Base-by-base conservation (phyloP, 495 filamentous ascomycete species). In the Aspergillus panamensis region DNA sequence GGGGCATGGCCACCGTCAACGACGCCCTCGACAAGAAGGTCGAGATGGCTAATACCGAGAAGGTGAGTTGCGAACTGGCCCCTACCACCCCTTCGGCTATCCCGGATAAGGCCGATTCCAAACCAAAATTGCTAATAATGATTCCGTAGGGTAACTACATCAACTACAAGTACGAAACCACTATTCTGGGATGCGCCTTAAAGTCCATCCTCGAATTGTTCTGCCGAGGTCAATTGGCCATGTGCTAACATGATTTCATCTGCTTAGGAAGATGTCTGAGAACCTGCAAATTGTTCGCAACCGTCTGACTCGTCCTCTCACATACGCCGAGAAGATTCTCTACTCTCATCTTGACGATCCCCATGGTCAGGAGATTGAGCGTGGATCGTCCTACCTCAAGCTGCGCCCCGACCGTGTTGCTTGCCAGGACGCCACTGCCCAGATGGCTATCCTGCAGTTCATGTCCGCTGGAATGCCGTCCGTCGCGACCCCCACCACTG, bases 401-500 rank as follows among this genome's bases (percentile, higher is more conserved):
- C 85, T 98, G 59, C 89, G 94, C 53, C 95, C 95, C 43, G 94
- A 98, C 73, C 90, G 94, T 76, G 95, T 98, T 66, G 95, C 95
- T 78, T 97, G 93, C 82, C 94, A 98, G 82, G 94, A 98, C 85
- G 94, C 94, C 65, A 98, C 95, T 29, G 94, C 94, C 59, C 94
- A 98, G 84, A 98, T 97, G 95, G 94, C 94, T 63, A 96, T 98
- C 68, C 83, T 98, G 48, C 94, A 98, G 81, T 98, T 98, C 82
- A 98, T 98, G 92, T 96, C 90, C 50, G 94, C 95, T 60, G 92
- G 92, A 71, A 90, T 98, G 87, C 87, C 90, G 58, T 87, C 87
- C 37, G 95, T 97, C 57, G 91, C 91, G 42, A 97, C 95, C 60
- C 94, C 94, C 40, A 87, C 90, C 62, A 98, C 94, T 25, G 95